Percentiles rank a stretch among this genome's conserved stretches.
Conservation (phyloP, 2,329 filamentous ascomycete genomes). For the Akanthomyces dipterigenus region DNA sequence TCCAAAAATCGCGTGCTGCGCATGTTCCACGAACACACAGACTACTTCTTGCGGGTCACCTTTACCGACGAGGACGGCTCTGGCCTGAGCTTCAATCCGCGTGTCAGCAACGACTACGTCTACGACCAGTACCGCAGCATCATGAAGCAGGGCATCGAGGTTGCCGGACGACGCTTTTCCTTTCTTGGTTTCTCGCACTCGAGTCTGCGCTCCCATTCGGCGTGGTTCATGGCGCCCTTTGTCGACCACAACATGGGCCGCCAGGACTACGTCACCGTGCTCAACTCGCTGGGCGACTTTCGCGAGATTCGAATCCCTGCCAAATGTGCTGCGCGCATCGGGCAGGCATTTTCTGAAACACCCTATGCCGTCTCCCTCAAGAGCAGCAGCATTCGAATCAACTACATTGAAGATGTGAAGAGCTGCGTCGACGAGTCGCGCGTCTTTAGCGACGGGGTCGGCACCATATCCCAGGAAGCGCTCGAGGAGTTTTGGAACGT, state of each 20-base stretch:
- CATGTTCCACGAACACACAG: constrained; percentile 51
- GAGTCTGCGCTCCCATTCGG: constrained; percentile 63
- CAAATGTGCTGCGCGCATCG: constrained; percentile 52
- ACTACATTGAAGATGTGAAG: constrained; percentile 44
- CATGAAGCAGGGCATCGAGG: constrained; percentile 50
- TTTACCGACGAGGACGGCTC: constrained; percentile 70
- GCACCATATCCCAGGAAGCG: constrained; percentile 59
- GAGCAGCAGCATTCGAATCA: constrained; percentile 27
- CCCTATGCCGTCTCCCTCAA: constrained; percentile 51
- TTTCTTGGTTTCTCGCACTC: constrained; percentile 79
- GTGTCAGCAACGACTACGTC: constrained; percentile 39
- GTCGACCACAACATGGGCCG: constrained; percentile 24
- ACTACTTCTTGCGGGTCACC: constrained; percentile 62
- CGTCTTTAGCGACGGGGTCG: constrained; percentile 74
- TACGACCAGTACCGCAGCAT: constrained; percentile 54
- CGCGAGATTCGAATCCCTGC: constrained; percentile 44
- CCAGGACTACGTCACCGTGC: constrained; percentile 36
- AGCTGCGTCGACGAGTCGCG: constrained; percentile 36
- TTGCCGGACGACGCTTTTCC: constrained; percentile 55
- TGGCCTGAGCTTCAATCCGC: constrained; percentile 51
- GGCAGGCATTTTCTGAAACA: constrained; percentile 69
- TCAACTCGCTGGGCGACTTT: constrained; percentile 45
- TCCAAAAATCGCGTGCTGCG: constrained; percentile 65
- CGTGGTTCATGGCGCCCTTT: constrained; percentile 55
- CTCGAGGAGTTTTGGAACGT: constrained; percentile 52